These are phyloP conservation scores for Sugiyamaella sp. DNA, from an alignment of 1,139 yeast species.

Conservation along the genomic window DNA sequence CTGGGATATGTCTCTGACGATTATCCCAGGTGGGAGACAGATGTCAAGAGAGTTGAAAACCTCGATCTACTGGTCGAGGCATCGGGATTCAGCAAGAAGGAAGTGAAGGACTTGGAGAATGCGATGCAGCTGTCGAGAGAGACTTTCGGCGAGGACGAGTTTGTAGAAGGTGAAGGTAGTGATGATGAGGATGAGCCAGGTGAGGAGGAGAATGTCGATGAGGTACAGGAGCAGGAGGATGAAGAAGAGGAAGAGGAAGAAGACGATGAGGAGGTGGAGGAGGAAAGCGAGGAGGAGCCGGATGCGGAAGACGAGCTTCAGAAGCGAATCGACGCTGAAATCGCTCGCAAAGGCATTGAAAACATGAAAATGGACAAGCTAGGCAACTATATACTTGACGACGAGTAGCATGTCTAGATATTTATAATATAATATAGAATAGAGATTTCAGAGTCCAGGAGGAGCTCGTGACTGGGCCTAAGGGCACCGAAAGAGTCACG, in stretches of 20 bases:
- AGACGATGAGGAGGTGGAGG: conserved; percentile 40
- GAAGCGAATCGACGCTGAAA: conserved; percentile 40
- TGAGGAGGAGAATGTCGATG: conserved; percentile 38
- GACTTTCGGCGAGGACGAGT: conserved; percentile 37
- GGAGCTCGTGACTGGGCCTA: not conserved
- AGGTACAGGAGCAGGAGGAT: conserved; percentile 47
- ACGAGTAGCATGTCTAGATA: conserved; percentile 6
- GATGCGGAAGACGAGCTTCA: conserved; percentile 42
- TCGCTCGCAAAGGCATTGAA: conserved; percentile 63
- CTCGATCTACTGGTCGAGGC: conserved; percentile 87
- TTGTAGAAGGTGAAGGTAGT: conserved; percentile 29
- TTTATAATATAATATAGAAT: not conserved
- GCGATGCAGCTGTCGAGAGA: conserved; percentile 66
- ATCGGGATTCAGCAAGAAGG: conserved; percentile 83
- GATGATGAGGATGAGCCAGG: conserved; percentile 47
- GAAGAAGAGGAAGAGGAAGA: conserved; percentile 39
- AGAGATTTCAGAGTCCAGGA: not conserved
- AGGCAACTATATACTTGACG: conserved; percentile 74
- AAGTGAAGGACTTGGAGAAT: conserved; percentile 69
- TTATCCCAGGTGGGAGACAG: conserved; percentile 78
- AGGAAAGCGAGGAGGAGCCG: conserved; percentile 49
- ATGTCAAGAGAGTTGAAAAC: conserved; percentile 65
- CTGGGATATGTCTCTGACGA: conserved; percentile 77
- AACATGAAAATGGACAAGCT: conserved; percentile 78
- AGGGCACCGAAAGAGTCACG: too few species aligned